Conservation (phyloP, 2,329 filamentous ascomycete species). For the Neopestalotiopsis rosae region DNA sequence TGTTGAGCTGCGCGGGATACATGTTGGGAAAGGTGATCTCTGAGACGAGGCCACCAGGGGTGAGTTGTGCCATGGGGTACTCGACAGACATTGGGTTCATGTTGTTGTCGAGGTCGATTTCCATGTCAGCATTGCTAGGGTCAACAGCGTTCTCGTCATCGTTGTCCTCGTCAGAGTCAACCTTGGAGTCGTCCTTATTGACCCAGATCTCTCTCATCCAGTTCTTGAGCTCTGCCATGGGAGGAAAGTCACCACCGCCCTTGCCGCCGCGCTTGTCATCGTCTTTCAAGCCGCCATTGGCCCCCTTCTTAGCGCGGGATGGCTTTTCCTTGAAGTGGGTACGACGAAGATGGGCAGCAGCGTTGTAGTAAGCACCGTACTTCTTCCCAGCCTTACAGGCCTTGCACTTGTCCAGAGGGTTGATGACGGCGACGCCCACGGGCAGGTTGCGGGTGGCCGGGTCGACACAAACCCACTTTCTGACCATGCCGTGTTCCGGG, state of each 20-base stretch:
- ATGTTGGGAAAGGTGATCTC: slow-evolving; percentile 28
- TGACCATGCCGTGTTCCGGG: slow-evolving; percentile 46
- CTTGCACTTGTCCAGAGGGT: slow-evolving; percentile 81
- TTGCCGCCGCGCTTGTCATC: slow-evolving; percentile 61
- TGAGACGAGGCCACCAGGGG: slow-evolving; percentile 21
- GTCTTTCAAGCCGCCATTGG: slow-evolving; percentile 34
- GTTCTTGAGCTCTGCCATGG: slow-evolving; percentile 61
- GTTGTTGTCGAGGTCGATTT: slow-evolving; percentile 31
- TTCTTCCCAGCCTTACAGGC: slow-evolving; percentile 77
- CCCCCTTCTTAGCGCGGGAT: slow-evolving; percentile 49
- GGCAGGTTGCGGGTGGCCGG: slow-evolving; percentile 47
- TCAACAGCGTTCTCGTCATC: slow-evolving; percentile 43
- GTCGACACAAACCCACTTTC: slow-evolving; percentile 64
- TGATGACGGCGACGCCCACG: slow-evolving; percentile 56
- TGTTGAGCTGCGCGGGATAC: slow-evolving; percentile 23
- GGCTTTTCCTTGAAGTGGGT: slow-evolving; percentile 80
- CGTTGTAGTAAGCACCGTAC: slow-evolving; percentile 94
- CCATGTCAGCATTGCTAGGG: slow-evolving; percentile 43
- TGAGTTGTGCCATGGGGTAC: slow-evolving; percentile 18
- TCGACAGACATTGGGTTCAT: slow-evolving; percentile 25
- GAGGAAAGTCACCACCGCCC: slow-evolving; percentile 58
- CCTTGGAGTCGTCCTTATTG: slow-evolving; percentile 35
- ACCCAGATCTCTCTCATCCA: slow-evolving; percentile 64
- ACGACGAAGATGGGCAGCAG: slow-evolving; percentile 85
- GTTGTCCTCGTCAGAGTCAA: slow-evolving; percentile 42